Percentiles rank a stretch among this genome's conserved stretches.
phyloP scores from a whole-genome alignment of 441 rosid species.

The Aleurites moluccanus region DNA sequence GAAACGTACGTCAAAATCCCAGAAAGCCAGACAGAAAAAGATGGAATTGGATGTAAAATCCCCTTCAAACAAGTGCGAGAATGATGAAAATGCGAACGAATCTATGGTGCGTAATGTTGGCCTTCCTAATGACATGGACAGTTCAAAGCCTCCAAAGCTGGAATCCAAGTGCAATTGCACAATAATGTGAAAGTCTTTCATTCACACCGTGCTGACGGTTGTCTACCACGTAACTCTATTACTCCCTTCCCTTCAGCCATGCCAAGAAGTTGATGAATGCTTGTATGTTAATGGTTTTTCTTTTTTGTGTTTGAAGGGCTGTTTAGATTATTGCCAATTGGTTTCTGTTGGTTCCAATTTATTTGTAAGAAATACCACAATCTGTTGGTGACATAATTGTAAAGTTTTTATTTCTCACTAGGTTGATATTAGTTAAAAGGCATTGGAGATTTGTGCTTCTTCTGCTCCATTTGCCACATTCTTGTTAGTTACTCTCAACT shows the following conservation, averaged over 20 bases:
- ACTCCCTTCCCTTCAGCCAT: slow-evolving; percentile 21
- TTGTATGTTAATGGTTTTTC: slow-evolving; percentile 30
- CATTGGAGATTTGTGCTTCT: slow-evolving; percentile 40
- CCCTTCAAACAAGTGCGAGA: slow-evolving; percentile 46
- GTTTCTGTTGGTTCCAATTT: slow-evolving; percentile 41
- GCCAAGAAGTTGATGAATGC: slow-evolving; percentile 26
- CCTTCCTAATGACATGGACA: slow-evolving; percentile 59
- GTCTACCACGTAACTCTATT: slow-evolving; percentile 17
- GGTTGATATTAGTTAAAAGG: slow-evolving; percentile 39
- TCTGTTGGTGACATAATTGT: slow-evolving; percentile 54
- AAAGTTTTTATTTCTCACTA: slow-evolving; percentile 41
- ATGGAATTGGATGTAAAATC: slow-evolving; percentile 49
- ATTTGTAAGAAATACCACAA: slow-evolving; percentile 43
- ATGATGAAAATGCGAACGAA: slow-evolving; percentile 76
- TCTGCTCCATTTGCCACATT: slow-evolving; percentile 41
- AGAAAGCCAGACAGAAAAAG: slow-evolving; percentile 54
- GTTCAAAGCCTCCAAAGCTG: slow-evolving; percentile 74
- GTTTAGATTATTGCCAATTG: slow-evolving; percentile 40
- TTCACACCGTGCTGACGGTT: slow-evolving; percentile 12
- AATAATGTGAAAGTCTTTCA: slow-evolving; percentile 66
- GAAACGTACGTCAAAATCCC: slow-evolving; percentile 53
- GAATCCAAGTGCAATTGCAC: slow-evolving; percentile 98
- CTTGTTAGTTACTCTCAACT: slow-evolving; percentile 33
- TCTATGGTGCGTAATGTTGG: slow-evolving; percentile 55
- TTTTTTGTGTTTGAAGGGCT: slow-evolving; percentile 38